phyloP scores from a whole-genome alignment of 2,329 filamentous ascomycete species.

The Beauveria sp. region DNA sequence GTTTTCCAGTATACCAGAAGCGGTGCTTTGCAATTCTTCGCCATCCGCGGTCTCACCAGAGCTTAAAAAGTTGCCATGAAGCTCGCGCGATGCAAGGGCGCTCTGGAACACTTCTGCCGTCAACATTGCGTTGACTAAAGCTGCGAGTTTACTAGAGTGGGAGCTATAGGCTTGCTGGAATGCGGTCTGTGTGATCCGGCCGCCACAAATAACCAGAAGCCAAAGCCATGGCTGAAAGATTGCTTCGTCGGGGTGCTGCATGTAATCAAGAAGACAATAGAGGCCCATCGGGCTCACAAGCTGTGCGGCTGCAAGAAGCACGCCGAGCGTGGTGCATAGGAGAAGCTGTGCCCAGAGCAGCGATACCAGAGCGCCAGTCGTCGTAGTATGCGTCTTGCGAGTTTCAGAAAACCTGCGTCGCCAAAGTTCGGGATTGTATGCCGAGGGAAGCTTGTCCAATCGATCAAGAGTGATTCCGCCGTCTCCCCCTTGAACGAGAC shows the following conservation, averaged over 20 bases:
- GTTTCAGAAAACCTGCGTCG: not conserved
- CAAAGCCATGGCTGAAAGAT: constrained; percentile 42
- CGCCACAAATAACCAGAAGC: constrained; percentile 45
- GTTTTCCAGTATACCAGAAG: constrained; percentile 46
- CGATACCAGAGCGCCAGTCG: not conserved
- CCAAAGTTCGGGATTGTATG: not conserved
- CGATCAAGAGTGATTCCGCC: constrained; percentile 23
- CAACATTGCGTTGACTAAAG: constrained; percentile 40
- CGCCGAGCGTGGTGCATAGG: constrained; percentile 25
- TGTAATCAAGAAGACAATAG: constrained; percentile 44
- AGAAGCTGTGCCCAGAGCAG: constrained; percentile 1
- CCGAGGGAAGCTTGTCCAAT: constrained; percentile 29
- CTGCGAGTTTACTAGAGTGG: constrained; percentile 45
- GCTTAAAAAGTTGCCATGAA: not conserved
- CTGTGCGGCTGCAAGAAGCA: constrained; percentile 32
- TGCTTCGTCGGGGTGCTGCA: constrained; percentile 37
- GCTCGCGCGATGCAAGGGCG: constrained; percentile 2
- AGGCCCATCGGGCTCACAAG: constrained; percentile 45
- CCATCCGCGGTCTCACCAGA: not conserved
- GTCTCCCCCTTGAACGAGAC: constrained; percentile 28
- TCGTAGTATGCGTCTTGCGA: not conserved
- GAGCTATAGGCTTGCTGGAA: constrained; percentile 51
- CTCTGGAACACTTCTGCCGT: constrained; percentile 1
- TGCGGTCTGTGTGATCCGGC: constrained; percentile 39
- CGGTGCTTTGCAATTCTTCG: constrained; percentile 26